These are phyloP conservation scores for Saturnispora ahearnii DNA, from an alignment of 805 yeast species.

Conservation along the genomic window DNA sequence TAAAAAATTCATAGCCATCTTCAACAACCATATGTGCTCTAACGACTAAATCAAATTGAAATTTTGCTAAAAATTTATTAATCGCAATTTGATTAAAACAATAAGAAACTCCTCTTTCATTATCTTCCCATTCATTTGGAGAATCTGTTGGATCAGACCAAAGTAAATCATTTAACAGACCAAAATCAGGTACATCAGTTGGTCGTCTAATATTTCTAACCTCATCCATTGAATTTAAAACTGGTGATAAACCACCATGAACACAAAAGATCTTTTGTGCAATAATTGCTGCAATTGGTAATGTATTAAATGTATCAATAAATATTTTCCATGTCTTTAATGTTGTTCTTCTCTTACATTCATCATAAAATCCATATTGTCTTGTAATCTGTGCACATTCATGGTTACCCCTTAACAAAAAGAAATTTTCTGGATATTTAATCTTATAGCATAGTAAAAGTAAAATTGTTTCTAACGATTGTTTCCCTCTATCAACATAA, in stretches of 20 bases:
- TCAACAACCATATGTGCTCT: constrained; percentile 87
- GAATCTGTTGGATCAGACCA: constrained; percentile 88
- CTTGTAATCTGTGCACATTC: constrained; percentile 96
- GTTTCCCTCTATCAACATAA: constrained; percentile 97
- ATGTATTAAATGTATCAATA: constrained; percentile 88
- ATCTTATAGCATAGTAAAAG: constrained; percentile 86
- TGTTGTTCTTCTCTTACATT: constrained; percentile 89
- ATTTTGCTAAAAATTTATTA: constrained; percentile 63
- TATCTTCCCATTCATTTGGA: constrained; percentile 78
- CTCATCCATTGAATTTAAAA: constrained; percentile 63
- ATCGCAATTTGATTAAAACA: constrained; percentile 75
- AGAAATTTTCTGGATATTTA: constrained; percentile 94
- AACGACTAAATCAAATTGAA: constrained; percentile 73
- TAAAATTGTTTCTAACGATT: constrained; percentile 84
- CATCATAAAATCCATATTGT: constrained; percentile 96
- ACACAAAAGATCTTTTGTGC: constrained; percentile 92
- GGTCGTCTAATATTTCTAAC: constrained; percentile 69
- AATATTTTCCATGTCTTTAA: constrained; percentile 91
- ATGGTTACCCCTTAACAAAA: constrained; percentile 88
- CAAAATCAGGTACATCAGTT: constrained; percentile 80
- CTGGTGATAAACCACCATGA: constrained; percentile 79
- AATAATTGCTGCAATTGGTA: constrained; percentile 92
- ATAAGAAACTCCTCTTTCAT: constrained; percentile 76
- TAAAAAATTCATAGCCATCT: constrained; percentile 71
- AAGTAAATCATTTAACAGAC: constrained; percentile 63